phyloP scores from a whole-genome alignment of 805 yeast genomes.

The Metschnikowia santaceciliae region DNA sequence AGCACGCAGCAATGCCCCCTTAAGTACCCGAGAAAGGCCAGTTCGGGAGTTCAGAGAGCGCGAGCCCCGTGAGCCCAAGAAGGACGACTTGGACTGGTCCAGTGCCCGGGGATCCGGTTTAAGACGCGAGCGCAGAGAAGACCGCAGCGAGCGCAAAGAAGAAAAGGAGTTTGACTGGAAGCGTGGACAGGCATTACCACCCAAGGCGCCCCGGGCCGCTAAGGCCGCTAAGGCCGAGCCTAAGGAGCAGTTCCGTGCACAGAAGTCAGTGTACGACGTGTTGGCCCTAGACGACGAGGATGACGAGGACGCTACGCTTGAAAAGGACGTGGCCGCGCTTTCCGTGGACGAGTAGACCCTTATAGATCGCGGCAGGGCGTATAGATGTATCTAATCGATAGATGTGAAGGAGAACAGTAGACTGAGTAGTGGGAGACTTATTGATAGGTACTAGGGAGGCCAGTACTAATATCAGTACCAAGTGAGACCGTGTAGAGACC shows the following conservation, averaged over 20 bases:
- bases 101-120: constrained; percentile 16
- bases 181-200: constrained; percentile 33
- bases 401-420: no score
- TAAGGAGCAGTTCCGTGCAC: constrained; percentile 14
- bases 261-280: constrained; percentile 18
- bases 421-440: no score
- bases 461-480: no score
- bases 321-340: constrained; percentile 12
- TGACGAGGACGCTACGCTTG: constrained; percentile 12
- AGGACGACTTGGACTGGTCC: constrained; percentile 27
- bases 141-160: constrained; percentile 26
- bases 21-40: constrained; percentile 34
- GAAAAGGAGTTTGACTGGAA: constrained; percentile 36
- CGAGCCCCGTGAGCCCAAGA: constrained; percentile 6
- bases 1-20: constrained; percentile 30
- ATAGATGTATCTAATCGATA: no score
- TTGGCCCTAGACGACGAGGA: constrained; percentile 18
- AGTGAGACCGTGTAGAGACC: no score
- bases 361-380: background rate
- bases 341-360: constrained; percentile 8
- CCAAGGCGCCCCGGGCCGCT: constrained; percentile 7
- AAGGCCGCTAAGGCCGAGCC: constrained; percentile 8
- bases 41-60: background rate
- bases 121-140: constrained; percentile 19
- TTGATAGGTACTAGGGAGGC: no score